Conservation (phyloP, 2,329 filamentous ascomycete species). For the Orbilia ellipsospora region DNA sequence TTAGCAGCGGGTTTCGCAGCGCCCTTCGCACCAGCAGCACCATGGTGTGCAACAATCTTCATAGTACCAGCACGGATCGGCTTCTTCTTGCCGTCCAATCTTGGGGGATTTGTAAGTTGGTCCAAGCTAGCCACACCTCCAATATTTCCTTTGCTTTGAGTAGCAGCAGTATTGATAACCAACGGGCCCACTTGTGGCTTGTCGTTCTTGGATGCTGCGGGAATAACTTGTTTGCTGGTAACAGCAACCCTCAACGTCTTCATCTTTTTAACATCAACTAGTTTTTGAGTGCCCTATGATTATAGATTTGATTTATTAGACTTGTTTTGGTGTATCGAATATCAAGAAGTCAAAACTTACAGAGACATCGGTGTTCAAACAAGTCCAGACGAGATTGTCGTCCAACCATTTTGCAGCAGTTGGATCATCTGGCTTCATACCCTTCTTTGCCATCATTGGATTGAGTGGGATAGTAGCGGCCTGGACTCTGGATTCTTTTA, state of each 20-base stretch:
- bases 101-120: slow-evolving; percentile 21
- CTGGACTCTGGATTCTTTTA: slow-evolving; percentile 25
- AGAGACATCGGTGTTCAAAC: slow-evolving; percentile 18
- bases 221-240: slow-evolving; percentile 17
- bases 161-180: slow-evolving; percentile 10
- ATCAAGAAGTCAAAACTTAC: neutral
- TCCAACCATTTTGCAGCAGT: slow-evolving; percentile 17
- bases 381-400: slow-evolving; percentile 37
- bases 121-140: slow-evolving; percentile 17
- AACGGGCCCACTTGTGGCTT: slow-evolving; percentile 25
- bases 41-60: neutral
- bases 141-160: slow-evolving; percentile 35
- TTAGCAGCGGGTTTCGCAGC: neutral
- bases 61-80: slow-evolving; percentile 26
- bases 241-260: slow-evolving; percentile 43
- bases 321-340: neutral
- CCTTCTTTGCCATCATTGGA: slow-evolving; percentile 25
- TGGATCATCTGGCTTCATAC: slow-evolving; percentile 15
- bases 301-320: neutral
- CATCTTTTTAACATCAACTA: slow-evolving; percentile 32
- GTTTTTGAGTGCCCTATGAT: slow-evolving; percentile 19
- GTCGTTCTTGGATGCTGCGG: slow-evolving; percentile 5
- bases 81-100: slow-evolving; percentile 14
- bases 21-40: neutral
- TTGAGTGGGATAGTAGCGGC: slow-evolving; percentile 28